Base-by-base conservation (phyloP, 192 early-diverging fungal genomes). In the Thamnidium elegans region DNA sequence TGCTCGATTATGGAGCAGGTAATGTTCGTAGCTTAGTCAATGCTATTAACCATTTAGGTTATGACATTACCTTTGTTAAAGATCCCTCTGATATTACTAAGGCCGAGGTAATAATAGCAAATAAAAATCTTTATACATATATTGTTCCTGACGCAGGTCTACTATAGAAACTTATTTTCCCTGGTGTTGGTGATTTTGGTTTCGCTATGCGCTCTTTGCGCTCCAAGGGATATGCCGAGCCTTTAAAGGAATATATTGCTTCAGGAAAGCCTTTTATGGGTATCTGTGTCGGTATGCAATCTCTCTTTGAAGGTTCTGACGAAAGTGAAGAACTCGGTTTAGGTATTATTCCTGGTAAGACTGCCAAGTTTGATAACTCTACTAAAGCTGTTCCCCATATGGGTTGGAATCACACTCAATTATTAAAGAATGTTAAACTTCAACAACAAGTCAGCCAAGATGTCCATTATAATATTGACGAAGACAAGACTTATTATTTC, bases 1-100 rank as follows among this genome's bases (percentile, higher is more conserved):
- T 99, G 32, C 85, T 99, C 45, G 98, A 99, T 84, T 99, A 99
- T 80, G 98, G 98, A 21, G 97, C 98, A n/a, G 98, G 98, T 30
- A 99, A 99, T 76, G 95, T 99, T 51, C 93, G 95, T 55, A 94
- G 92, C 60, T 80, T 99, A 58, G 83, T 95, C 56, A 99, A 99
- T 63, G 96, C 96, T 0, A 91, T 99, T 52, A 81, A 89, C 61
- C 77, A 85, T 66, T 82, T 97, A n/a, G 98, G 96, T 20, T 89
- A 90, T 74, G 82, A 87, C 19, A 89, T 99, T 56, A 80, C 87
- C 50, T 81, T 75, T 59, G 90, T 98, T 45, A 78, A 87, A 32
- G 77, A 82, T 6, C 78, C 87, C 30, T 80, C 77, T 7, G 98
- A 99, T 74, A 89, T 99, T 75, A 79, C 73, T 44, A 90, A 89